A percentile compares a stretch with the other conserved stretches of the same genome.
Conservation (phyloP, 805 yeast genomes). For the Kluyveromyces dobzhanskii region DNA sequence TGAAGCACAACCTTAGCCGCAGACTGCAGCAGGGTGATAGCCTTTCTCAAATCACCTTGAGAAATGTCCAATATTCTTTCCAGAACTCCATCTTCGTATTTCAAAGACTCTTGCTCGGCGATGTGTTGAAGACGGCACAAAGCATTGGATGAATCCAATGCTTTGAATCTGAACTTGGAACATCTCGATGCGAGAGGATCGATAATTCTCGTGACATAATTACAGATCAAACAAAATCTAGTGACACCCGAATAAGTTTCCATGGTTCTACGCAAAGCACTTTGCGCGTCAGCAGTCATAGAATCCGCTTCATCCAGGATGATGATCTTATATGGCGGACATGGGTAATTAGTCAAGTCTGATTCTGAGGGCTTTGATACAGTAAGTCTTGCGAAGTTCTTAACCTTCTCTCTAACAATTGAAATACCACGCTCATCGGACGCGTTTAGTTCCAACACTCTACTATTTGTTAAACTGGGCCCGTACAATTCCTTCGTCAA, state of each 20-base stretch:
- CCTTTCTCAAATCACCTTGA: constrained; percentile 86
- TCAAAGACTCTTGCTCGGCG: constrained; percentile 38
- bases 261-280: constrained; percentile 91
- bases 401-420: constrained; percentile 77
- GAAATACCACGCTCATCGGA: constrained; percentile 89
- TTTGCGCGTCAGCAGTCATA: constrained; percentile 95
- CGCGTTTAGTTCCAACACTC: constrained; percentile 80
- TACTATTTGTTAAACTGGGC: constrained; percentile 53
- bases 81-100: constrained; percentile 43
- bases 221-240: constrained; percentile 90
- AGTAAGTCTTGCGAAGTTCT: constrained; percentile 76
- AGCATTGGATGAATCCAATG: constrained; percentile 65
- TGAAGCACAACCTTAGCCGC: constrained; percentile 47
- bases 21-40: constrained; percentile 84
- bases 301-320: constrained; percentile 95
- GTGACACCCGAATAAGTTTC: constrained; percentile 85
- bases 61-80: constrained; percentile 62
- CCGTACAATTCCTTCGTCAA: constrained; percentile 74
- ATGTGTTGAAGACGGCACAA: constrained; percentile 57
- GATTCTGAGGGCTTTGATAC: constrained; percentile 72
- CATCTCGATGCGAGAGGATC: constrained; percentile 96
- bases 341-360: constrained; percentile 70
- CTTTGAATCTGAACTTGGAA: constrained; percentile 85
- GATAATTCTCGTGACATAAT: constrained; percentile 91
- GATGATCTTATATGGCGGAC: constrained; percentile 93